Base-by-base conservation (phyloP, 1,139 yeast genomes). In the Scheffersomyces parashehatae region DNA sequence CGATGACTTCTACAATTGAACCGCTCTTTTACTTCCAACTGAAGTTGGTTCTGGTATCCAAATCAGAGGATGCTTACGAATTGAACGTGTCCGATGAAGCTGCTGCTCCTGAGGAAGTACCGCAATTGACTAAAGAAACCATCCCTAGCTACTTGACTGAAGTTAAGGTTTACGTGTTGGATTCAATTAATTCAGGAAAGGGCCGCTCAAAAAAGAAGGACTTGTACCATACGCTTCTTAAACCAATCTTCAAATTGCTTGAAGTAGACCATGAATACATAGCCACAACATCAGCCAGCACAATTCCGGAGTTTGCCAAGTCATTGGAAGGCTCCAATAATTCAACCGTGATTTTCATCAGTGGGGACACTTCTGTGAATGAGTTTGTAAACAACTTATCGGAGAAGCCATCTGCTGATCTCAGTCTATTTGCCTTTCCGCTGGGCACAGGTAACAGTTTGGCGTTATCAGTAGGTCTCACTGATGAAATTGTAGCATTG, bases 381-480 rank as follows among this genome's bases (percentile, higher is more conserved):
- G 98, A 90, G 60, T 81, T 90, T 46, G 57, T 88, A 45, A 89
- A 90, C 58, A 70, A 71, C 2, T 57, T 85, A 12, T 39, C 44
- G 1, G 35, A 41, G 1, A 48, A 46, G 3, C 42, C 38, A 2
- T 44, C 48, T 1, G 49, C 51, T 39, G 28, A 55, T 49, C 40
- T 75, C 36, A 56, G 60, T 11, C 41, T 87, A 2, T 66, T 73
- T 9, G 76, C 82, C 3, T 66, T 90, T 16, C 96, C 97, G 0
- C 73, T 83, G 43, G 98, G 98, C 1, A 85, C 96, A 0, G 97
- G 96, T 0, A 90, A 90, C 58, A 90, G 96, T 7, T 68, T 88
- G 43, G 79, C 89, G 2, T 75, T 79, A 14, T 83, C 96, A 0
- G 54, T 84, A 8, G 82, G 81, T 1, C 56, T 81, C 13, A 50